Evolutionary conservation across 192 early-diverging fungal genomes (phyloP), one percentile per base, ranked within the genome.

Genomic region (Backusella westeae): DNA sequence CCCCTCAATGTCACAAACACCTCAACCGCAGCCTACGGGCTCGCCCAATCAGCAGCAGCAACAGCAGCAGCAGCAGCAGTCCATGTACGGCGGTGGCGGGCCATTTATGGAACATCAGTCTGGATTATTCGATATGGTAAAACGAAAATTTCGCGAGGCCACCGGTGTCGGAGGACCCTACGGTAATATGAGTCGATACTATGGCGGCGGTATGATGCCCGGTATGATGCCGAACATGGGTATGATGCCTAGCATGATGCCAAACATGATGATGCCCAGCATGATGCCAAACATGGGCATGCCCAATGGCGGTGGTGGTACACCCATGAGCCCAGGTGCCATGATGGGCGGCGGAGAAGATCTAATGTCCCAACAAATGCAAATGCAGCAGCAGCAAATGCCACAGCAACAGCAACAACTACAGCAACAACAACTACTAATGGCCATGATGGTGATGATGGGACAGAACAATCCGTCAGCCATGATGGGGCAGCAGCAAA

Each of bases 391-490:
- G 21, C 68, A 69, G 21, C 67, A 69, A 69, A 41, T 69, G 68
- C 21, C 21, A 39, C 68, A 69, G 9, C 68, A 69, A 39, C 68
- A 69, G 9, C 68, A 69, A 4, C 38, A 35, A 17, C 36, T n/a
- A 39, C 67, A 69, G 35, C 66, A 68, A 36, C 67, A 68, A 21
- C 68, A 41, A 21, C 5, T 38, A 19, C 12, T 41, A 4, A 39
- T 39, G 70, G 21, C 68, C 21, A 69, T 69, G 68, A 69, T 69
- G 68, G 41, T 69, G 56, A 26, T 63, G 36, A 69, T 69, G 68
- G 21, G 35, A 10, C 38, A 39, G 10, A 44, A 17, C n/a, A 36
- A 36, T 69, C 19, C 67, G 6, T 34, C 34, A 21, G 67, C 34
- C 6, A 69, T 69, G 67, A 69, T 69, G 67, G 67, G 67, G 9